Evolutionary conservation across 345 rosid genomes (phyloP), one percentile per base, ranked within the genome.

Genomic region (Linum usitatissimum): DNA sequence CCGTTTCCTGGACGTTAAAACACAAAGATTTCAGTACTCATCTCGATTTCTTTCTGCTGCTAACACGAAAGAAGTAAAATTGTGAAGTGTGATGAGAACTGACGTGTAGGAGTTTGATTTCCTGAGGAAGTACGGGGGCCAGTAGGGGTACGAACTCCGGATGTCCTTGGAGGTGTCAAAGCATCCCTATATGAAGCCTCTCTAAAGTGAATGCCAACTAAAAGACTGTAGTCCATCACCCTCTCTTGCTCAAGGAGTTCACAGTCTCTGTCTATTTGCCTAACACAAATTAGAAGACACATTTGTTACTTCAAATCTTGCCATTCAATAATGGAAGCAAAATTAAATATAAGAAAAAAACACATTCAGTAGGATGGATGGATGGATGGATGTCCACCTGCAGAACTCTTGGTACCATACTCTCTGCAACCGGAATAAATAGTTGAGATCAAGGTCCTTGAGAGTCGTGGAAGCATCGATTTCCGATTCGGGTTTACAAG

Each of bases 191-290:
- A 48, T 0, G 87, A 64, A 69, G 83, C 75, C 61, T 84, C 88
- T 57, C 81, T 77, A 65, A 93, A 93, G 73, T 93, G 99, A 74
- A 93, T 75, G 49, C 99, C 99, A 30, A 93, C 74, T 70, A 93
- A 69, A 55, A 93, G 82, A 80, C 97, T 93, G 62, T 93, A 93
- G 64, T 93, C 99, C 99, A 93, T 93, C 40, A 93, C 90, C 66
- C 97, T 84, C 71, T 87, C 97, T 70, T 86, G 89, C 65, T 90
- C 94, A 66, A 93, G 96, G 55, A 93, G 83, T 42, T 90, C 99
- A 65, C 97, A 93, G 67, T 93, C 99, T 72, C 81, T 80, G 66
- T 86, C 97, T 53, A 90, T 90, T 87, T 93, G 97, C 80, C 97
- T 92, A 93, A 93, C 69, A 75, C 6, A 51, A 56, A n/a, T n/a